Conservation (phyloP, 345 rosid species). For the Camelina laxa region DNA sequence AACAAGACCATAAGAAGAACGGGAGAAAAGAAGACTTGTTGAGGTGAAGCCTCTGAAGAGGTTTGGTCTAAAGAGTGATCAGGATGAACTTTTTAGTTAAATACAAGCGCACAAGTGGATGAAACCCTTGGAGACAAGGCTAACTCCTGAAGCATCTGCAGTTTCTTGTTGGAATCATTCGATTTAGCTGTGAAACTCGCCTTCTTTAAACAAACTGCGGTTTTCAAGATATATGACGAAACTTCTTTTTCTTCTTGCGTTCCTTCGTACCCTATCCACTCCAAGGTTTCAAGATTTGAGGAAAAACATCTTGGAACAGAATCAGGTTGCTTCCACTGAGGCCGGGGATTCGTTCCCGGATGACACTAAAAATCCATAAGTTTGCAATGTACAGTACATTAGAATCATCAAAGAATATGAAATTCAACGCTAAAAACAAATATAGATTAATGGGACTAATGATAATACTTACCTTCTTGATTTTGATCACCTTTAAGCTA, state of each 20-base stretch:
- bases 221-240: slow-evolving; percentile 28
- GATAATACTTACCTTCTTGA: slow-evolving; percentile 15
- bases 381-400: not conserved
- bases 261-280: slow-evolving; percentile 24
- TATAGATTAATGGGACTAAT: not conserved
- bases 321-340: slow-evolving; percentile 18
- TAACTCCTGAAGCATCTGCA: slow-evolving; percentile 26
- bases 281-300: slow-evolving; percentile 27
- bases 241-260: slow-evolving; percentile 27
- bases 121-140: slow-evolving; percentile 31
- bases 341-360: not conserved
- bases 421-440: not conserved
- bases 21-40: too few relatives aligned
- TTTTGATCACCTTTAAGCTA: slow-evolving; percentile 28
- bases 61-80: not conserved
- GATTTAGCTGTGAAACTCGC: not conserved
- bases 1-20: too few relatives aligned
- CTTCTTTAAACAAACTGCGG: slow-evolving; percentile 21
- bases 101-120: slow-evolving; percentile 29
- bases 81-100: slow-evolving; percentile 7
- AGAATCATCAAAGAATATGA: not conserved
- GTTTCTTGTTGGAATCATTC: not conserved
- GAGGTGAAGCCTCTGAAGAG: not conserved
- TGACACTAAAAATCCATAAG: slow-evolving; percentile 6
- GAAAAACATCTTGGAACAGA: slow-evolving; percentile 30